phyloP scores from a whole-genome alignment of 768 basidiomycete species.

The Boletus vinaceobasis region DNA sequence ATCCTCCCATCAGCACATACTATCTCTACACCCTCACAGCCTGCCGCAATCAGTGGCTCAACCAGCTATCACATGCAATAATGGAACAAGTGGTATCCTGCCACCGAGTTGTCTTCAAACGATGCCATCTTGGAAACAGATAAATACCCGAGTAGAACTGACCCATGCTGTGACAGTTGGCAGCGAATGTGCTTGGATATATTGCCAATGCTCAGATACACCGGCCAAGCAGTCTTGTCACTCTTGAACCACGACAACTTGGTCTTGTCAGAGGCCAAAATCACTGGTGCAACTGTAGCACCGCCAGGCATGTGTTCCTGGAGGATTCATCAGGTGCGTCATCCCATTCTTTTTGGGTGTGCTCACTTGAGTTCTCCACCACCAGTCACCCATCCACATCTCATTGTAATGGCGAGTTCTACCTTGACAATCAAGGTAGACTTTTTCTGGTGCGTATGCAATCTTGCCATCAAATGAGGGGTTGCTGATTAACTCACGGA shows the following conservation, averaged over 20 bases:
- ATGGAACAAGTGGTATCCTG: neutral
- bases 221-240: neutral
- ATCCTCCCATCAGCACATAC: neutral
- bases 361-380: neutral
- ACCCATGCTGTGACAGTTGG: neutral
- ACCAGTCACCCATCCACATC: neutral
- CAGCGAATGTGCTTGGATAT: neutral
- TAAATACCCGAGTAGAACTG: neutral
- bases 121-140: neutral
- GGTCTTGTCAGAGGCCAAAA: neutral
- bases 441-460: neutral
- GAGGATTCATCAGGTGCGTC: neutral
- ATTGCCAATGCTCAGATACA: neutral
- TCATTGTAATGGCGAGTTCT: neutral
- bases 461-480: neutral
- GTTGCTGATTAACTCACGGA: neutral
- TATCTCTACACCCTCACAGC: too few species aligned
- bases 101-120: neutral
- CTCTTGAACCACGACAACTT: neutral
- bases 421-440: neutral
- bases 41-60: neutral
- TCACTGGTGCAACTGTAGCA: neutral
- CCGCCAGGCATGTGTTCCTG: neutral
- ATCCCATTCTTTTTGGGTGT: neutral
- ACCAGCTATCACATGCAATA: neutral